These are phyloP conservation scores for Tetratostichococcus sp. DNA, from an alignment of 139 green algal genomes.

Conservation along the genomic window DNA sequence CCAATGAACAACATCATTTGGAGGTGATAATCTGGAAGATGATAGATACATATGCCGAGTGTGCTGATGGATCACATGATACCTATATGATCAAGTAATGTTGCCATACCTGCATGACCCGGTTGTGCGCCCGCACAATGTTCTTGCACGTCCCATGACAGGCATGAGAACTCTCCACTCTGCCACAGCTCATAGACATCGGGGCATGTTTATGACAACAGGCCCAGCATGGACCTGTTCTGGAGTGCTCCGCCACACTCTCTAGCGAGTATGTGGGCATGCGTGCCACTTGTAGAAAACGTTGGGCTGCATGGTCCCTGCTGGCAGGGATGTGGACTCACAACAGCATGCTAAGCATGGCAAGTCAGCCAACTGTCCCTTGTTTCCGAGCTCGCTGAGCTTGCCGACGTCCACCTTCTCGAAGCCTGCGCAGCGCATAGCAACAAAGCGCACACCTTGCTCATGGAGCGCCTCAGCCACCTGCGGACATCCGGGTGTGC, in stretches of 20 bases:
- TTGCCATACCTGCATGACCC: constrained; percentile 24
- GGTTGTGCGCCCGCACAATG: constrained; percentile 44
- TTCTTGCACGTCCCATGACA: constrained; percentile 23
- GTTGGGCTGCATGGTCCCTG: too few species aligned
- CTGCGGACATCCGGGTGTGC: constrained; percentile 30
- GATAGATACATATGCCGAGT: too few species aligned
- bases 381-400: constrained; percentile 29
- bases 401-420: constrained; percentile 22
- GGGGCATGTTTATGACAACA: too few species aligned
- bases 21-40: too few species aligned
- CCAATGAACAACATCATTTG: too few species aligned
- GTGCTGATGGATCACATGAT: too few species aligned
- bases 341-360: background rate
- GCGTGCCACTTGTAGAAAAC: constrained; percentile 39
- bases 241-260: constrained; percentile 76
- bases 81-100: background rate
- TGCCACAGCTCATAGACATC: too few species aligned
- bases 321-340: too few species aligned
- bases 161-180: too few species aligned
- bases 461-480: constrained; percentile 43
- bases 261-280: constrained; percentile 72
- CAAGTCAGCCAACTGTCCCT: background rate
- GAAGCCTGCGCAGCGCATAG: constrained; percentile 72
- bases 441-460: constrained; percentile 53
- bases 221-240: constrained; percentile 40